Conservation (phyloP, 805 yeast species). For the Kurtzmaniella fragi region DNA sequence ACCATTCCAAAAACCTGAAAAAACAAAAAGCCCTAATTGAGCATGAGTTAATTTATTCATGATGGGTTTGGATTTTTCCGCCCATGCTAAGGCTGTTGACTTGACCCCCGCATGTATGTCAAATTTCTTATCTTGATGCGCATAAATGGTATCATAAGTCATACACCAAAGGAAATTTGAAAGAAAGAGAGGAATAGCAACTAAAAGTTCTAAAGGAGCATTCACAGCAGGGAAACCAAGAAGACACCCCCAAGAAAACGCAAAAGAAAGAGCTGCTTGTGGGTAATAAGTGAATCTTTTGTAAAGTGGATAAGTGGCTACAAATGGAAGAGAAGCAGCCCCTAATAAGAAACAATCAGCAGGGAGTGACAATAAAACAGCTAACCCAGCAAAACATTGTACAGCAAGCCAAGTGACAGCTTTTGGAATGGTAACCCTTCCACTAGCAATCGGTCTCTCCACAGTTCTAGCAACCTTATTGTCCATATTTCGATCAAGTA, state of each 20-base stretch:
- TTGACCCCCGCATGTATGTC: slow-evolving; percentile 90
- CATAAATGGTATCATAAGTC: slow-evolving; percentile 94
- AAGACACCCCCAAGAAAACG: slow-evolving; percentile 93
- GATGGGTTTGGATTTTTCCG: slow-evolving; percentile 66
- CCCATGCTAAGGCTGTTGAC: slow-evolving; percentile 96
- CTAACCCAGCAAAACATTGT: slow-evolving; percentile 71
- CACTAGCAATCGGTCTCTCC: slow-evolving; percentile 90
- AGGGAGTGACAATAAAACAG: slow-evolving; percentile 69
- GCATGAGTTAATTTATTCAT: slow-evolving; percentile 57
- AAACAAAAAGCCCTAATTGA: slow-evolving; percentile 59
- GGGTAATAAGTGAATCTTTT: slow-evolving; percentile 96
- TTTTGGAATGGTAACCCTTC: slow-evolving; percentile 64
- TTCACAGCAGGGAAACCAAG: slow-evolving; percentile 97
- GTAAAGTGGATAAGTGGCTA: slow-evolving; percentile 86
- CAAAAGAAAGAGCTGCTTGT: slow-evolving; percentile 72
- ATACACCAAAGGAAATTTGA: slow-evolving; percentile 89
- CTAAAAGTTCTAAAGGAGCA: slow-evolving; percentile 61
- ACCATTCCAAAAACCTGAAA: slow-evolving; percentile 71
- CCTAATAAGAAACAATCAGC: slow-evolving; percentile 78
- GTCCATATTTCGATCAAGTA: slow-evolving; percentile 80
- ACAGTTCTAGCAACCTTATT: slow-evolving; percentile 81
- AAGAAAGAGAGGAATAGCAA: slow-evolving; percentile 72
- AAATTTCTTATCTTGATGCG: slow-evolving; percentile 91
- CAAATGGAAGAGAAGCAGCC: slow-evolving; percentile 71
- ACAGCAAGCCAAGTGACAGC: slow-evolving; percentile 69